These are phyloP conservation scores for Hypoxylon sp. DNA, from an alignment of 2,329 filamentous ascomycete genomes.

Conservation along the genomic window DNA sequence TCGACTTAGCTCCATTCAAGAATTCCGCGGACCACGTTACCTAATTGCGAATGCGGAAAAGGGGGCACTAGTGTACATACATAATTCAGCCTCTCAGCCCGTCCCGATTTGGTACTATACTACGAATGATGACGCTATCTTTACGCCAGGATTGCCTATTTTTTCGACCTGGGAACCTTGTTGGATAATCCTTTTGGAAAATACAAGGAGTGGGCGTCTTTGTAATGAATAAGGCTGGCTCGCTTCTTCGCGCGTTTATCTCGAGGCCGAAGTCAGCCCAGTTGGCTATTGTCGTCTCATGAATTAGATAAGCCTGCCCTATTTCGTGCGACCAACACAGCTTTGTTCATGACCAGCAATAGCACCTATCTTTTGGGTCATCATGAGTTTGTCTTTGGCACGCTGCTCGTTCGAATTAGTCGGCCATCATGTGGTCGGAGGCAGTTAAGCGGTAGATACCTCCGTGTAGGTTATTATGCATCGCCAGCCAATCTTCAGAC, in stretches of 20 bases:
- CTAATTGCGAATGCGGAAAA: slow-evolving; percentile 2
- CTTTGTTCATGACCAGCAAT: not conserved
- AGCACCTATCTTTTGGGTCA: not conserved
- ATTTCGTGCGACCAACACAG: not conserved
- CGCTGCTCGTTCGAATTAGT: not conserved
- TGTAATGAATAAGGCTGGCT: slow-evolving; percentile 8
- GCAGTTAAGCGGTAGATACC: not conserved
- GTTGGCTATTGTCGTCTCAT: not conserved
- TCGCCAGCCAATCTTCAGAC: not conserved
- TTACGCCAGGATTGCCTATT: not conserved
- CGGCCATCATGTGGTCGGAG: not conserved
- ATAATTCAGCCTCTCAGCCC: slow-evolving; percentile 4
- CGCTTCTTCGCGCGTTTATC: slow-evolving; percentile 25
- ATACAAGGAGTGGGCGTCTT: slow-evolving; percentile 10
- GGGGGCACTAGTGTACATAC: too few species aligned
- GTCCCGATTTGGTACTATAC: not conserved
- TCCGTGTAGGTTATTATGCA: not conserved
- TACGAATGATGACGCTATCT: not conserved
- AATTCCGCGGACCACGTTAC: not conserved
- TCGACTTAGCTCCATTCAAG: slow-evolving; percentile 9
- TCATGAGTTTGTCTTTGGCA: not conserved
- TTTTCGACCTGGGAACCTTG: slow-evolving; percentile 3
- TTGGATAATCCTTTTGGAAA: slow-evolving; percentile 15
- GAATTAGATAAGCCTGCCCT: not conserved
- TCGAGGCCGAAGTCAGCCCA: slow-evolving; percentile 7